These are phyloP conservation scores for Trichosporon sp. DNA, from an alignment of 1,284 basidiomycete species.

Conservation along the genomic window DNA sequence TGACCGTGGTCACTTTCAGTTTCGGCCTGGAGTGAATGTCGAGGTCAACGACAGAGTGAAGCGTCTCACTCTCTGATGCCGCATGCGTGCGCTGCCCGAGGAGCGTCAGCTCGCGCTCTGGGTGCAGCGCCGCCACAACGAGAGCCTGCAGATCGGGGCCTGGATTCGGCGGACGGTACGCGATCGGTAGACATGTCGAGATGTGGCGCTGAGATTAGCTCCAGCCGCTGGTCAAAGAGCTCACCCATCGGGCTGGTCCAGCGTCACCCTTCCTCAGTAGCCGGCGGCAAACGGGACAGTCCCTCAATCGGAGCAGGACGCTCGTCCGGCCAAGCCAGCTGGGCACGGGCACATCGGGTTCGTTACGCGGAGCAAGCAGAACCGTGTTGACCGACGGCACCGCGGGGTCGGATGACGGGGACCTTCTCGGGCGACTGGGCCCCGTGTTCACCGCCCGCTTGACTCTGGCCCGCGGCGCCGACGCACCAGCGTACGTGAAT, in stretches of 20 bases:
- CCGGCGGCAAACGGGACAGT: conserved; percentile 35
- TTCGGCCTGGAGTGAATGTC: neutral
- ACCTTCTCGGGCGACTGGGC: neutral
- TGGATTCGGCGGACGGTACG: conserved; percentile 38
- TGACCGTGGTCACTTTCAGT: conserved; percentile 29
- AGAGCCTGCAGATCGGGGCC: conserved; percentile 37
- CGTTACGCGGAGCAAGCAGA: neutral
- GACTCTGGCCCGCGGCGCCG: conserved; percentile 31
- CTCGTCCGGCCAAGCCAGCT: conserved; percentile 36
- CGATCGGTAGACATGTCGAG: conserved; percentile 37
- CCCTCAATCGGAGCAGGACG: conserved; percentile 22
- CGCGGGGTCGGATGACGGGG: neutral
- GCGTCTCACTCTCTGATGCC: conserved; percentile 7
- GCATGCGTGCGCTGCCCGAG: conserved; percentile 11
- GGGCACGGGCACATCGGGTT: conserved; percentile 22
- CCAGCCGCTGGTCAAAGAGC: conserved; percentile 3
- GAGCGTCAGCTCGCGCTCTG: conserved; percentile 11
- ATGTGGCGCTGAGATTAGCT: conserved; percentile 34
- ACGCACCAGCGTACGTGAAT: conserved; percentile 15
- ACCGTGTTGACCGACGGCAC: neutral
- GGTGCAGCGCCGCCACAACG: conserved; percentile 27
- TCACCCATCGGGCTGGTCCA: conserved; percentile 40
- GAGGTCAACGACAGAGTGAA: neutral
- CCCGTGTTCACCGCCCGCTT: neutral
- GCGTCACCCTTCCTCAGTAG: conserved; percentile 34